Evolutionary conservation across 257 asterid species (phyloP).

Genomic region (Petunia axillaris): DNA sequence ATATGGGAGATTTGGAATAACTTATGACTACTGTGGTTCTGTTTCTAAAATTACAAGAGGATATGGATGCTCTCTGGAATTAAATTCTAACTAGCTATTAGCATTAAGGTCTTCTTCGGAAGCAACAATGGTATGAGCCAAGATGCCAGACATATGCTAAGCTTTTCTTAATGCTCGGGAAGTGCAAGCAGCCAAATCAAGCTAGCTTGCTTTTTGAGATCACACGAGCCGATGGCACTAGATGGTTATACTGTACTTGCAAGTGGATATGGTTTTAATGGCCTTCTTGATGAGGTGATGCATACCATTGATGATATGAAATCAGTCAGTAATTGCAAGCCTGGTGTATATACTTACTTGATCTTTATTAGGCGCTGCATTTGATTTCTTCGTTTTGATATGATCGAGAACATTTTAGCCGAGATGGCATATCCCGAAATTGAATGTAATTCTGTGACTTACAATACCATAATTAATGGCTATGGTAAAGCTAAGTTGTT

Average conservation of each 20-base stretch:
- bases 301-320: conserved; percentile 62
- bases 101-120: conserved; percentile 59
- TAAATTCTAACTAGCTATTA: too few species aligned
- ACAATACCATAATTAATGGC: conserved; percentile 79
- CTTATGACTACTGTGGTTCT: too few species aligned
- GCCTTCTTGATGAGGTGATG: conserved; percentile 70
- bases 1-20: too few species aligned
- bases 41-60: too few species aligned
- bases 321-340: conserved; percentile 57
- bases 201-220: conserved; percentile 69
- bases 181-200: conserved; percentile 74
- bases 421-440: conserved; percentile 72
- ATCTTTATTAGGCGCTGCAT: conserved; percentile 69
- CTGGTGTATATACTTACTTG: conserved; percentile 83
- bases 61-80: too few species aligned
- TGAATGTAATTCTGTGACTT: conserved; percentile 56
- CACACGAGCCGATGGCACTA: conserved; percentile 68
- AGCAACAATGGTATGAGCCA: conserved; percentile 86
- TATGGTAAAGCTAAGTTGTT: conserved; percentile 77
- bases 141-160: conserved; percentile 71
- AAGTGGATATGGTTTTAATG: conserved; percentile 67
- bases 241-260: conserved; percentile 84
- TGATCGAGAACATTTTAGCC: conserved; percentile 51
- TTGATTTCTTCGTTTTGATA: conserved; percentile 53
- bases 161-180: conserved; percentile 88